Percentiles rank a stretch among this genome's conserved stretches.
Evolutionary conservation across 306 rosid species (phyloP).

Genomic region (Cicer judaicum): DNA sequence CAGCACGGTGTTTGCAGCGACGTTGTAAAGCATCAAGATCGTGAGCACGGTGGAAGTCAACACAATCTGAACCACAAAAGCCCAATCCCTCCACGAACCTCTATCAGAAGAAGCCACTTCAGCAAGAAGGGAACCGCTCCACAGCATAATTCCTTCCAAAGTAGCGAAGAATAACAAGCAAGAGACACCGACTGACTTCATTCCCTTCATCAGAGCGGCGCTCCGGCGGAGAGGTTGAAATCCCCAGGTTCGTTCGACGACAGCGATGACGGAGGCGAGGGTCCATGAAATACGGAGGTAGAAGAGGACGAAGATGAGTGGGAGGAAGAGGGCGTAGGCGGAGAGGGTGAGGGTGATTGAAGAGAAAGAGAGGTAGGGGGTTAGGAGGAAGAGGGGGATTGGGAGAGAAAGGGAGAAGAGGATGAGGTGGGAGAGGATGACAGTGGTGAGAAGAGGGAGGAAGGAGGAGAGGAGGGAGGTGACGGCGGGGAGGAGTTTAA

Average conservation of each 20-base stretch:
- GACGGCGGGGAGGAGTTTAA: conserved; percentile 61
- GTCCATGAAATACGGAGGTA: conserved; percentile 63
- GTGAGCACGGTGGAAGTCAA: conserved; percentile 51
- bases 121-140: conserved; percentile 39
- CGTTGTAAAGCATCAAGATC: conserved; percentile 55
- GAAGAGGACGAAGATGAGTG: conserved; percentile 30
- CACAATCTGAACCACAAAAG: conserved; percentile 60
- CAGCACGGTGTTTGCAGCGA: conserved; percentile 57
- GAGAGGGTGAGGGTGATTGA: conserved; percentile 35
- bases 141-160: conserved; percentile 44
- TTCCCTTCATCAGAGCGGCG: conserved; percentile 47
- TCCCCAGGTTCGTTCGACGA: conserved; percentile 62
- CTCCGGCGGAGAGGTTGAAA: conserved; percentile 54
- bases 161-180: conserved; percentile 50
- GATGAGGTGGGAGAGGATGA: conserved; percentile 42
- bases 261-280: conserved; percentile 51
- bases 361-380: conserved; percentile 41
- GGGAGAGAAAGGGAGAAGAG: conserved; percentile 4
- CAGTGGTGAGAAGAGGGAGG: conserved; percentile 52
- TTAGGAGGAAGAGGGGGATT: conserved; percentile 17
- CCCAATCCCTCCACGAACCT: conserved; percentile 57
- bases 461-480: conserved; percentile 53
- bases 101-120: conserved; percentile 1
- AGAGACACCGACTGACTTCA: conserved; percentile 51
- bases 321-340: neutral